These are phyloP conservation scores for Bothriochloa decipiens DNA, from an alignment of 176 grass and related monocot species.

Conservation along the genomic window DNA sequence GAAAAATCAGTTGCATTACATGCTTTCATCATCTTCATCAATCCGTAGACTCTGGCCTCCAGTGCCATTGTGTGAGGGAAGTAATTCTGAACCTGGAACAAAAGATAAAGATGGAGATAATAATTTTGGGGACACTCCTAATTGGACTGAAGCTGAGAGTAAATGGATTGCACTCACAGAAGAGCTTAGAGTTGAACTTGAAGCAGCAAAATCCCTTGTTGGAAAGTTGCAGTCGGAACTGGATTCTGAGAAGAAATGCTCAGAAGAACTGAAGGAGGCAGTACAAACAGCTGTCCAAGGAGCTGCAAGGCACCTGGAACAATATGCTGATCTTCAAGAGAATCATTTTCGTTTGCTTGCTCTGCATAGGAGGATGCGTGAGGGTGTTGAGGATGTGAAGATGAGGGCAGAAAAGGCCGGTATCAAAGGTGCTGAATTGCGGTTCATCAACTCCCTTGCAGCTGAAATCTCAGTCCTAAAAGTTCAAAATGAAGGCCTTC, in stretches of 20 bases:
- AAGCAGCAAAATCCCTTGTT: conserved; percentile 57
- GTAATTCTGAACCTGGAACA: conserved; percentile 49
- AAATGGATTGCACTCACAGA: conserved; percentile 88
- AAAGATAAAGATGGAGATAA: conserved; percentile 51
- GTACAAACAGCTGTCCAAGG: conserved; percentile 93
- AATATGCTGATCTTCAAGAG: conserved; percentile 97
- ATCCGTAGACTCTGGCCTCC: conserved; percentile 46
- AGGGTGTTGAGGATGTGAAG: conserved; percentile 85
- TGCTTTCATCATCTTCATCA: conserved; percentile 62
- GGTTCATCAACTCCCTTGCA: conserved; percentile 79
- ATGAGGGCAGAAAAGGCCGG: conserved; percentile 78
- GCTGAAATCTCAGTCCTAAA: conserved; percentile 75
- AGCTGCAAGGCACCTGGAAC: conserved; percentile 84
- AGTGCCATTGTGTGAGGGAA: conserved; percentile 43
- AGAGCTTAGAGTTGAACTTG: conserved; percentile 86
- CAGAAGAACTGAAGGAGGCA: conserved; percentile 87
- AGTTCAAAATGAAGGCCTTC: conserved; percentile 75
- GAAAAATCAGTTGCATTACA: conserved; percentile 76
- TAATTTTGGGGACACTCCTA: conserved; percentile 38
- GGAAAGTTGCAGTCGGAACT: conserved; percentile 63
- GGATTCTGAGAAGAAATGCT: conserved; percentile 82
- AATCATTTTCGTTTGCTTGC: conserved; percentile 80
- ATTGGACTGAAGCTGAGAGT: conserved; percentile 69
- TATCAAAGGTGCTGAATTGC: conserved; percentile 63
- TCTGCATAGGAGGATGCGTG: conserved; percentile 74